Base-by-base conservation (phyloP, 2,329 filamentous ascomycete genomes). In the Pseudogymnoascus sp. region DNA sequence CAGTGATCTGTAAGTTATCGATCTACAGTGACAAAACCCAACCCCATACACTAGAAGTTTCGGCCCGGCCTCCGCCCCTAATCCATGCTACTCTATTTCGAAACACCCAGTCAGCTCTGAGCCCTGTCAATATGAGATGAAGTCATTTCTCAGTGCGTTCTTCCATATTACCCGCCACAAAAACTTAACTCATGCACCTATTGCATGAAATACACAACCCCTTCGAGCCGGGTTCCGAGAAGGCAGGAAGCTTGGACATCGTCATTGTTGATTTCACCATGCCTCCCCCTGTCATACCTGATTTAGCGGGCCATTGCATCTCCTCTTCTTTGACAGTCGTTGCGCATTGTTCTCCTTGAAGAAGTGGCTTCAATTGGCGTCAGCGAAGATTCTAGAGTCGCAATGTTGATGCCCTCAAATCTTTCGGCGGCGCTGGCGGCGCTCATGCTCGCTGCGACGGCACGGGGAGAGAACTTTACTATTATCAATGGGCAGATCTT, bases 401-500 rank as follows among this genome's bases (percentile, higher is more conserved):
- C 15, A 21, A 55, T 55, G 48, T 18, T 55, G 29, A 55, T 55
- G 27, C 48, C 48, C n/a, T 33, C 29, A 12, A 13, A 4, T 33
- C 48, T 55, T 55, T 55, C 48, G n/a, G 48, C 15, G 15, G 48
- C 29, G 48, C 29, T 33, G 48, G 35, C 35, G 27, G 58, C 58
- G 33, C 37, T 40, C n/a, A 31, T 27, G 12, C 21, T 59, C 12
- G 33, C 58, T 27, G 35, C 58, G 13, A 39, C 12, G 4, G 37
- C 58, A 0, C 58, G n/a, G 3, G 15, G 48, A n/a, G 29, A 55
- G 5, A 59, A 59, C 58, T 87, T 87, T 67, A 83, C 80, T 18
- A 80, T 84, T 60, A 74, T 83, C 21, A 83, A 83, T 66, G 87
- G 87, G 13, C 85, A 89, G 67, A 82, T 90, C 61, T 88, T 82